phyloP scores from a whole-genome alignment of 2,329 filamentous ascomycete species.

The Ophiostoma triangulosporum region DNA sequence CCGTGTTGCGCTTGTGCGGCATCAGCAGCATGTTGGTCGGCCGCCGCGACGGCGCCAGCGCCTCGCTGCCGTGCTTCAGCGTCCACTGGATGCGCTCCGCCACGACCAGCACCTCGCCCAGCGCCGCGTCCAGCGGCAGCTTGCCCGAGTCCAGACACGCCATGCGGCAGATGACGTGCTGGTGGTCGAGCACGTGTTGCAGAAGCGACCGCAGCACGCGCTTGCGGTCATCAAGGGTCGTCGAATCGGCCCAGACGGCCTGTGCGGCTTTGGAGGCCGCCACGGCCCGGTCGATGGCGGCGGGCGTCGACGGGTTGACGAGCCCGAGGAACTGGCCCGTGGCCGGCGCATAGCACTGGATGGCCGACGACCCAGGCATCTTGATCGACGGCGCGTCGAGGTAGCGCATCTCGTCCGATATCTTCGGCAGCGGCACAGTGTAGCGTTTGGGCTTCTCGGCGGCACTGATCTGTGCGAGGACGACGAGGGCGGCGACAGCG shows the following conservation, averaged over 20 bases:
- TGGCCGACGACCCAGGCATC: conserved; percentile 49
- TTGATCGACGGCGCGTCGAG: conserved; percentile 17
- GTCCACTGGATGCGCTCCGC: conserved; percentile 93
- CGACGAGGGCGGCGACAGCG: conserved; percentile 6
- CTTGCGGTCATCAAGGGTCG: conserved; percentile 63
- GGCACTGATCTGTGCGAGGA: conserved; percentile 17
- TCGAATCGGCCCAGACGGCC: conserved; percentile 57
- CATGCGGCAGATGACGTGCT: conserved; percentile 70
- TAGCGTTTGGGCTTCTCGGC: conserved; percentile 38
- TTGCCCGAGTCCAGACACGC: conserved; percentile 92
- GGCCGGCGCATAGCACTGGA: conserved; percentile 81
- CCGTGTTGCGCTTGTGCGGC: conserved; percentile 87
- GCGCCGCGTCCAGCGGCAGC: conserved; percentile 83
- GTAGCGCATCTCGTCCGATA: conserved; percentile 38
- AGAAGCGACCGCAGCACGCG: conserved; percentile 71
- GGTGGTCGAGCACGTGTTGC: conserved; percentile 74
- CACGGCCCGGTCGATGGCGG: conserved; percentile 68
- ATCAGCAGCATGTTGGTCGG: conserved; percentile 77
- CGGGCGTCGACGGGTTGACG: conserved; percentile 61
- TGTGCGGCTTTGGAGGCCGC: conserved; percentile 64
- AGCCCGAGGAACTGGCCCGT: conserved; percentile 73
- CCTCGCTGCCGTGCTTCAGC: conserved; percentile 74
- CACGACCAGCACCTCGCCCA: conserved; percentile 91
- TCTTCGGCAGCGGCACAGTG: conserved; percentile 46
- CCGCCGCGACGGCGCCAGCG: conserved; percentile 55